Conservation (phyloP, 2,329 filamentous ascomycete genomes). For the Scolecobasidium constrictum region DNA sequence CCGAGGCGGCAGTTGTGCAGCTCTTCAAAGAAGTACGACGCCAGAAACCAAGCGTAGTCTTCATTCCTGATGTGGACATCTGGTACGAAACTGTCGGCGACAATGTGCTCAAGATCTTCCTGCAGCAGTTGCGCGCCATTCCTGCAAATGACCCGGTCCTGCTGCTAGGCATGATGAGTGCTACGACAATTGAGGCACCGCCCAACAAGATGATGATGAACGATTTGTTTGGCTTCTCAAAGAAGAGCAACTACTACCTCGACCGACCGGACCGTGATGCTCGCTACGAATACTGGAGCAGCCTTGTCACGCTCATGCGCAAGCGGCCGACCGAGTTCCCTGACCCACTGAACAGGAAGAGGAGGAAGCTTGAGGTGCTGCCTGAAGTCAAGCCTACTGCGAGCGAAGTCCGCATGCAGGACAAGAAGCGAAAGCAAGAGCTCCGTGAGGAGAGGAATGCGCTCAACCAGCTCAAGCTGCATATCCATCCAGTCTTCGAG, state of each 20-base stretch:
- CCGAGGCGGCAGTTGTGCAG: slow-evolving; percentile 81
- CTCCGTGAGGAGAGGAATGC: slow-evolving; percentile 73
- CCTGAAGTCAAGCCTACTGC: slow-evolving; percentile 41
- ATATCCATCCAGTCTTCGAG: slow-evolving; percentile 92
- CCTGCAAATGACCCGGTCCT: slow-evolving; percentile 86
- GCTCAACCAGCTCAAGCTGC: slow-evolving; percentile 77
- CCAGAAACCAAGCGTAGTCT: slow-evolving; percentile 92
- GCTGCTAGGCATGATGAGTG: slow-evolving; percentile 75
- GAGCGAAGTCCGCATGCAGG: slow-evolving; percentile 69
- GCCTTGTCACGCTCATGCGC: slow-evolving; percentile 63
- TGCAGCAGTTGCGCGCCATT: slow-evolving; percentile 68
- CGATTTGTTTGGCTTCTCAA: slow-evolving; percentile 78
- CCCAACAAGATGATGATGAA: slow-evolving; percentile 53
- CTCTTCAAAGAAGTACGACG: slow-evolving; percentile 87
- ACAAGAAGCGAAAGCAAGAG: slow-evolving; percentile 56
- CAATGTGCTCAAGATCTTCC: slow-evolving; percentile 64
- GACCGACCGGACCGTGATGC: slow-evolving; percentile 52
- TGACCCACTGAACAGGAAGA: slow-evolving; percentile 76
- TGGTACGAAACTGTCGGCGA: slow-evolving; percentile 68
- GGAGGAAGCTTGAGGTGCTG: slow-evolving; percentile 67
- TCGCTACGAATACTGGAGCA: slow-evolving; percentile 70
- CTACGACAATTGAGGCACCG: slow-evolving; percentile 43
- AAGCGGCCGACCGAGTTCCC: slow-evolving; percentile 80
- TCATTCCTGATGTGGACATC: slow-evolving; percentile 77
- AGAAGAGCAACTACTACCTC: slow-evolving; percentile 64